Base-by-base conservation (phyloP, 768 basidiomycete genomes). In the Boletus insuetus region DNA sequence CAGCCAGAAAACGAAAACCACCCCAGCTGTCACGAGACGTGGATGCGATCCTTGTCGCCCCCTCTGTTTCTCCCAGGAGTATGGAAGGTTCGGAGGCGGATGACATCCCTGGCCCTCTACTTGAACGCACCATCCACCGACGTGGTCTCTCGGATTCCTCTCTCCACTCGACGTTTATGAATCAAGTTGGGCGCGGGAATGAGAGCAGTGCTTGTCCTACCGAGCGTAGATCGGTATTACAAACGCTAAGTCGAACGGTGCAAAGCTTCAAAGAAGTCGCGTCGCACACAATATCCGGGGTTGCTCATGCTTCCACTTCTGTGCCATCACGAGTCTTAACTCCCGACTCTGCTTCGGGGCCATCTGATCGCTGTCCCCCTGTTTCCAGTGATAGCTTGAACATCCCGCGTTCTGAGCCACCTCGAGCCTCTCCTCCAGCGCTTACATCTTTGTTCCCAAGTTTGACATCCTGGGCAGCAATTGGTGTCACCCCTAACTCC, bases 131-230 rank as follows among this genome's bases (percentile, higher is more conserved):
- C 17, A 75, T 94, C 8, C 82, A 84, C 38, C 81, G 87, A 29
- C 82, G 95, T 51, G 93, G 94, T 3, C 71, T 97, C 47, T 93
- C 91, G 2, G 96, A 98, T 68, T 95, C 94, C 1, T 95, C 92
- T 2, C 94, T 98, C 56, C 90, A 86, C 58, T 88, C 91, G 5
- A 91, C 91, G 0, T 96, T 90, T 72, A 74, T 84, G 56, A 77
- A 73, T 51, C 82, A 88, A 46, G 75, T 69, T 6, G 77, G 76
- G n/a, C 72, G 75, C 31, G 22, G 51, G 55, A 48, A 46, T 26
- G 45, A 55, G 37, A 45, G 8, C 13, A 6, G 4, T 35, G 1
- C 17, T 39, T 35, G 43, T 41, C 44, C 51, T 44, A 40, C 17
- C 39, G 58, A 78, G 47, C 66, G 74, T 49, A 68, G 70, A 20